phyloP scores from a whole-genome alignment of 352 stramenopile genomes.

The Phytopythium cucurbitacearum region DNA sequence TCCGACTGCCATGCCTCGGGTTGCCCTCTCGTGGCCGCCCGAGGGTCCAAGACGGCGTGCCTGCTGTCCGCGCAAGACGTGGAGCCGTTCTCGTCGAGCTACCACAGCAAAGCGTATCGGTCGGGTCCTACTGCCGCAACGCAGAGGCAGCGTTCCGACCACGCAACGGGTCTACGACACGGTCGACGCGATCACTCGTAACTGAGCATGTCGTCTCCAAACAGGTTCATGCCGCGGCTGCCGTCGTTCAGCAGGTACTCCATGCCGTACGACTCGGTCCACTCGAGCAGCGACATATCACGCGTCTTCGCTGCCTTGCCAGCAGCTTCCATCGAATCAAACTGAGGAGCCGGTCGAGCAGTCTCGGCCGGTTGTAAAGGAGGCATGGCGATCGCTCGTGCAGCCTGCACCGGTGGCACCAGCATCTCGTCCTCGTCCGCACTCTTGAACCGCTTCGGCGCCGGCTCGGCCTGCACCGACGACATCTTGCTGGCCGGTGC shows the following conservation, averaged over 20 bases:
- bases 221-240: constrained; percentile 45
- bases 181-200: constrained; percentile 36
- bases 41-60: too few relatives aligned
- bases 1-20: too few relatives aligned
- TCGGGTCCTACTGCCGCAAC: too few relatives aligned
- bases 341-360: constrained; percentile 12
- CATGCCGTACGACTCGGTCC: constrained; percentile 76
- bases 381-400: constrained; percentile 12
- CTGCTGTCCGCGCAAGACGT: too few relatives aligned
- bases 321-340: constrained; percentile 30
- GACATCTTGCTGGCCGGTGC: neutral
- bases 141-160: too few relatives aligned
- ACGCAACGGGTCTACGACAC: too few relatives aligned
- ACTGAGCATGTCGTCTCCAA: constrained; percentile 45
- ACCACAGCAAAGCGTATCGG: too few relatives aligned
- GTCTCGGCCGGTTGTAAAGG: neutral
- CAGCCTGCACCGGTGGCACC: constrained; percentile 1
- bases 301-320: constrained; percentile 43
- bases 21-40: too few relatives aligned
- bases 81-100: too few relatives aligned
- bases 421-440: constrained; percentile 6
- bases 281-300: constrained; percentile 74
- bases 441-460: constrained; percentile 45
- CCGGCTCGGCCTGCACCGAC: constrained; percentile 10
- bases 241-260: constrained; percentile 75